A percentile compares a stretch with the other conserved stretches of the same genome.
These are phyloP conservation scores for Aulographum hederae DNA, from an alignment of 2,329 filamentous ascomycete species.

Conservation along the genomic window DNA sequence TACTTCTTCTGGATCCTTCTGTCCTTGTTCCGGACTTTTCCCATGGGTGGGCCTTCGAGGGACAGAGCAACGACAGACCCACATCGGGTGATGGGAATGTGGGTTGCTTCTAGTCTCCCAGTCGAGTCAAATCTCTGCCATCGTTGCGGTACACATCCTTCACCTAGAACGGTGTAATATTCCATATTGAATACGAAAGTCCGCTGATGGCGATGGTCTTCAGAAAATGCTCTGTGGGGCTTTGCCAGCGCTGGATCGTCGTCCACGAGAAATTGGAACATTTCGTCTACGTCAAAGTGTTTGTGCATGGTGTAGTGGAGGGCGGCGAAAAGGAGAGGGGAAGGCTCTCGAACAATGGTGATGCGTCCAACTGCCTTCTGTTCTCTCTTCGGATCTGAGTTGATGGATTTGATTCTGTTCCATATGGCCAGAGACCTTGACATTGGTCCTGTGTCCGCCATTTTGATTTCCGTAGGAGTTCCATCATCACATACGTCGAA, in stretches of 20 bases:
- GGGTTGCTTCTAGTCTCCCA: constrained; percentile 22
- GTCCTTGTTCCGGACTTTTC: constrained; percentile 29
- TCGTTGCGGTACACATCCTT: constrained; percentile 35
- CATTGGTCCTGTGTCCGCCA: constrained; percentile 14
- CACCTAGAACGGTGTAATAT: constrained; percentile 42
- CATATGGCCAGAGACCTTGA: constrained; percentile 16
- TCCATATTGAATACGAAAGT: constrained; percentile 47
- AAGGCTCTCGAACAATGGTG: constrained; percentile 41
- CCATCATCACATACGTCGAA: constrained; percentile 28
- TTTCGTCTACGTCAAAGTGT: constrained; percentile 44
- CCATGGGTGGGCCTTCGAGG: constrained; percentile 32
- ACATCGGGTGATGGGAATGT: constrained; percentile 42
- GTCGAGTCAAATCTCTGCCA: constrained; percentile 39
- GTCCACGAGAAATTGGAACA: constrained; percentile 35
- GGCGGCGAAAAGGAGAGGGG: constrained; percentile 39
- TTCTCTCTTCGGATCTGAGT: constrained; percentile 20
- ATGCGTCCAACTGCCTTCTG: constrained; percentile 36
- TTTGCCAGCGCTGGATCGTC: constrained; percentile 22
- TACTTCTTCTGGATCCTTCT: constrained; percentile 28
- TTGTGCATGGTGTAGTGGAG: constrained; percentile 38
- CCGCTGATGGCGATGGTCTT: constrained; percentile 29
- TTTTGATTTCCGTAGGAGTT: constrained; percentile 15
- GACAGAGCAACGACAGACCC: constrained; percentile 40
- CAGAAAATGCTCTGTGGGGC: constrained; percentile 31
- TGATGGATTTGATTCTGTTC: constrained; percentile 17